Conservation (phyloP, 2,329 filamentous ascomycete species). For the Furcasterigmium furcatum region DNA sequence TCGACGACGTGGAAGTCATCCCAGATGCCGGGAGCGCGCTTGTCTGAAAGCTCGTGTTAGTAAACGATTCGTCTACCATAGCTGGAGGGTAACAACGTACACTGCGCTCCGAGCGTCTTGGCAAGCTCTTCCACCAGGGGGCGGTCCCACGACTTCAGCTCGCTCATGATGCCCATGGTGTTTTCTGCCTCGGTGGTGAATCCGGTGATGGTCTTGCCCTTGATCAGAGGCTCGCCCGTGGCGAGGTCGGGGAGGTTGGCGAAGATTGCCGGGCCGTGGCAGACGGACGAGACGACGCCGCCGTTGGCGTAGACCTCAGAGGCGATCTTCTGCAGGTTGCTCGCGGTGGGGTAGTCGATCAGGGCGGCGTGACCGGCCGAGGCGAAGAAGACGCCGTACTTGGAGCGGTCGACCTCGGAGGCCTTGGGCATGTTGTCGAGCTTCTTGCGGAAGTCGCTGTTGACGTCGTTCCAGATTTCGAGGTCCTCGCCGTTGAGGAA, state of each 20-base stretch:
- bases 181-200: conserved; percentile 34
- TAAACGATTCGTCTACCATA: not conserved
- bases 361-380: conserved; percentile 40
- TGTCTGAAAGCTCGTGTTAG: conserved; percentile 9
- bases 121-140: conserved; percentile 29
- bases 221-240: conserved; percentile 30
- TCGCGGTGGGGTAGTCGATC: conserved; percentile 41
- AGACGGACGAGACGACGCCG: conserved; percentile 37
- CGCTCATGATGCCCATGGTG: conserved; percentile 25
- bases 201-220: conserved; percentile 31
- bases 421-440: conserved; percentile 37
- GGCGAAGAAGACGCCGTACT: conserved; percentile 37
- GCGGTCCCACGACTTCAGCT: conserved; percentile 24
- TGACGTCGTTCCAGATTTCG: conserved; percentile 31
- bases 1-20: conserved; percentile 26
- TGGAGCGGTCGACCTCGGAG: conserved; percentile 22
- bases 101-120: conserved; percentile 22
- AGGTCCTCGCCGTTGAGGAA: conserved; percentile 36
- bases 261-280: conserved; percentile 35
- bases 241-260: conserved; percentile 23
- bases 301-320: conserved; percentile 32
- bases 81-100: conserved; percentile 10
- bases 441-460: conserved; percentile 40
- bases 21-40: conserved; percentile 18
- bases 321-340: conserved; percentile 34